A percentile compares a stretch with the other conserved stretches of the same genome.
Conservation (phyloP, 2,329 filamentous ascomycete genomes). For the Zasmidium cellare region DNA sequence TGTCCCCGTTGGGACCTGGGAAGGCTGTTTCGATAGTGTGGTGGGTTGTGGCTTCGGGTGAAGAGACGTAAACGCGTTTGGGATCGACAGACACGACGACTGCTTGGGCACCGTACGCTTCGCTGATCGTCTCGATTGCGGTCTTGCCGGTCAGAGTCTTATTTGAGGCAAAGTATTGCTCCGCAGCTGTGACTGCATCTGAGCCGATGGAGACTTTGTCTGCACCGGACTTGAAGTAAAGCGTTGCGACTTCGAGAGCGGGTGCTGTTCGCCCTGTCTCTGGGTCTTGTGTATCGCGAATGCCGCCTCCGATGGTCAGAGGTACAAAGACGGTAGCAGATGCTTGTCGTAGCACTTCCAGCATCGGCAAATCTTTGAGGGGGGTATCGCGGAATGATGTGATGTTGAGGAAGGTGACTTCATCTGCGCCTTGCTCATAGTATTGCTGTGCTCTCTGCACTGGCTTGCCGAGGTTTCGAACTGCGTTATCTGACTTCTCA, state of each 20-base stretch:
- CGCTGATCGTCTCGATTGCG: slow-evolving; percentile 91
- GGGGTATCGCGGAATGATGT: slow-evolving; percentile 96
- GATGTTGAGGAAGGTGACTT: slow-evolving; percentile 97
- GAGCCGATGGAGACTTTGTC: slow-evolving; percentile 98
- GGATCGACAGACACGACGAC: slow-evolving; percentile 96
- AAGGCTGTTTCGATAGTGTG: slow-evolving; percentile 72
- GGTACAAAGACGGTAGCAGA: slow-evolving; percentile 94
- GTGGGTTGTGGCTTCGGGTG: slow-evolving; percentile 67
- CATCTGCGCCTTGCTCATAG: slow-evolving; percentile 95
- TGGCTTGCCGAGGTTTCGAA: slow-evolving; percentile 94
- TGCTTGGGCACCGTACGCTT: slow-evolving; percentile 92
- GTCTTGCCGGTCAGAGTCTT: slow-evolving; percentile 74
- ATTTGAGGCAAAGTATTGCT: slow-evolving; percentile 78
- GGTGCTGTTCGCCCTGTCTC: slow-evolving; percentile 78
- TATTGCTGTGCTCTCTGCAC: slow-evolving; percentile 92
- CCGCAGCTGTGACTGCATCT: slow-evolving; percentile 88
- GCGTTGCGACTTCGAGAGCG: slow-evolving; percentile 86
- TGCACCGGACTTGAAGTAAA: slow-evolving; percentile 96
- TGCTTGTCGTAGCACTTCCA: slow-evolving; percentile 83
- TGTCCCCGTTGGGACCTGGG: slow-evolving; percentile 73
- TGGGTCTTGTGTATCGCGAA: slow-evolving; percentile 86
- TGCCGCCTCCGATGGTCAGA: slow-evolving; percentile 91
- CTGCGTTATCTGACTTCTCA: slow-evolving; percentile 71
- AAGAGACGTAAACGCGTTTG: slow-evolving; percentile 79
- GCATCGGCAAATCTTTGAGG: slow-evolving; percentile 88